Conservation (phyloP, 495 filamentous ascomycete species). For the Glonium stellatum region DNA sequence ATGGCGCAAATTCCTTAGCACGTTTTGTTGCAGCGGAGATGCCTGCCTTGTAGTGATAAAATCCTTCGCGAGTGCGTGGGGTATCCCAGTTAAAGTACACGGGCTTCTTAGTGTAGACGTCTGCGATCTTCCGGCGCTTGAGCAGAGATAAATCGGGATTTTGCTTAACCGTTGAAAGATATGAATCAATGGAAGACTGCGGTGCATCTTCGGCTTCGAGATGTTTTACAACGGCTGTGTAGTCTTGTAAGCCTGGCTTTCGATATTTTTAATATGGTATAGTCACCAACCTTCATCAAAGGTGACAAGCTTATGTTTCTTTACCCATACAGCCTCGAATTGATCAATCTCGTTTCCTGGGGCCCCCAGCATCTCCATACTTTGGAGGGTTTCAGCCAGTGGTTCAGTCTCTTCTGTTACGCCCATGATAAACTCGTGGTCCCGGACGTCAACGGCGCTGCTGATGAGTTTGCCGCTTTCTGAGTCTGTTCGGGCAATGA, state of each 20-base stretch:
- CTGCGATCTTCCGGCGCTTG: conserved; percentile 64
- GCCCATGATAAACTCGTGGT: conserved; percentile 94
- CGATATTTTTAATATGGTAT: neutral
- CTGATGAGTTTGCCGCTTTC: conserved; percentile 87
- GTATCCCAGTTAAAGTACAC: conserved; percentile 85
- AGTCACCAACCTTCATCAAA: conserved; percentile 68
- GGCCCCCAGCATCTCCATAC: conserved; percentile 77
- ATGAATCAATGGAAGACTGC: conserved; percentile 56
- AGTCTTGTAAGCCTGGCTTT: neutral
- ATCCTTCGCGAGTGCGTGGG: conserved; percentile 88
- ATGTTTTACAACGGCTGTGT: conserved; percentile 61
- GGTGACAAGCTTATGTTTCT: conserved; percentile 74
- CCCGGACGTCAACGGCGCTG: conserved; percentile 82
- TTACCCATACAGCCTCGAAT: conserved; percentile 86
- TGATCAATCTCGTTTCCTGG: conserved; percentile 70
- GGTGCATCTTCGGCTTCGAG: conserved; percentile 56
- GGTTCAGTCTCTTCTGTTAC: conserved; percentile 66
- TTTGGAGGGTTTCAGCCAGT: conserved; percentile 80
- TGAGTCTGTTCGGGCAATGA: conserved; percentile 91
- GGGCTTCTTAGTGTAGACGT: conserved; percentile 54
- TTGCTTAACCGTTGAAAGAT: conserved; percentile 50
- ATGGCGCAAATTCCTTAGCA: conserved; percentile 82
- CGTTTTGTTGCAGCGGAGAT: conserved; percentile 87
- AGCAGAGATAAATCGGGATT: conserved; percentile 70
- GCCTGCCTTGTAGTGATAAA: conserved; percentile 90